phyloP scores from a whole-genome alignment of 345 rosid species.

The Eucalyptus viminalis region DNA sequence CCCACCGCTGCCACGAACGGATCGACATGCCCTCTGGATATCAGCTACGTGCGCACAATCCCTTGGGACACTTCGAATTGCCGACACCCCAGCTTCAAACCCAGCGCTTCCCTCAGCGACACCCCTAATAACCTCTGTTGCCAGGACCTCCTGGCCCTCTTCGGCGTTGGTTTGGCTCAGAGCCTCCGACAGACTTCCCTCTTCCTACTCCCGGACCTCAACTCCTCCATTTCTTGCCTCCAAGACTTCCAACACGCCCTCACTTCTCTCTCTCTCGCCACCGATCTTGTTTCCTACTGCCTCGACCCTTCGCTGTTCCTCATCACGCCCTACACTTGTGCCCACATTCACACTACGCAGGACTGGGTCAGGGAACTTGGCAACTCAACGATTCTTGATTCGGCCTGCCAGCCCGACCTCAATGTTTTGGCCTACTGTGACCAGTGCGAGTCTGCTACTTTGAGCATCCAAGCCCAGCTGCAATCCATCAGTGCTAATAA shows the following conservation, averaged over 20 bases:
- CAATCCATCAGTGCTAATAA: constrained; percentile 33
- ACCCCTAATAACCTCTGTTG: constrained; percentile 27
- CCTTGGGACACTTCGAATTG: constrained; percentile 68
- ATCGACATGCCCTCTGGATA: constrained; percentile 45
- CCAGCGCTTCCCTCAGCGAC: neutral
- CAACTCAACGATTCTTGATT: constrained; percentile 24
- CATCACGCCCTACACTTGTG: constrained; percentile 30
- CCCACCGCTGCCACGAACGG: neutral
- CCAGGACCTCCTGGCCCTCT: constrained; percentile 26
- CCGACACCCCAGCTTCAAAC: neutral
- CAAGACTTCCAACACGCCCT: constrained; percentile 42
- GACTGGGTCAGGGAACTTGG: constrained; percentile 64
- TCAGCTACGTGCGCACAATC: constrained; percentile 39
- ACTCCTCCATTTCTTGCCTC: constrained; percentile 55
- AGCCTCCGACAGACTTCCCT: constrained; percentile 49
- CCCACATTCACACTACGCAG: constrained; percentile 22
- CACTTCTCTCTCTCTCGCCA: constrained; percentile 29
- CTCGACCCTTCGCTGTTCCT: constrained; percentile 45
- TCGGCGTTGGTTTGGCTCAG: constrained; percentile 41
- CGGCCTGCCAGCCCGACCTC: constrained; percentile 53
- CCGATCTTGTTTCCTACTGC: constrained; percentile 32
- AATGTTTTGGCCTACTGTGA: constrained; percentile 41
- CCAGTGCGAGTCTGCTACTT: constrained; percentile 48
- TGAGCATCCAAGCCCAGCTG: constrained; percentile 23
- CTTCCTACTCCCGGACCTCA: constrained; percentile 49